phyloP scores from a whole-genome alignment of 345 rosid genomes.

The Populus euphratica region DNA sequence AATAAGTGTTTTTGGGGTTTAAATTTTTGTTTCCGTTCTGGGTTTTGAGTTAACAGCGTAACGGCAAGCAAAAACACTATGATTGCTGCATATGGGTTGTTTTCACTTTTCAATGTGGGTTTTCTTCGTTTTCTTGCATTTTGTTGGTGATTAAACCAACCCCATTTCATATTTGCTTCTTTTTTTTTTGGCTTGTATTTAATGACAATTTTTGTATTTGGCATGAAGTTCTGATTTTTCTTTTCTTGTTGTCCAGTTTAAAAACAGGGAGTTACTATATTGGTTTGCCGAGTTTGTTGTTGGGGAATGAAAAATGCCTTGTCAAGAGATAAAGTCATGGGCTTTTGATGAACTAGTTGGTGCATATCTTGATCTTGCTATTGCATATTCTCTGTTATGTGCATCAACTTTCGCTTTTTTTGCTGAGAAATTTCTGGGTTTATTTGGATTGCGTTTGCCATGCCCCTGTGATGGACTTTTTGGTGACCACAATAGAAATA shows the following conservation, averaged over 20 bases:
- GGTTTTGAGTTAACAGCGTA: neutral
- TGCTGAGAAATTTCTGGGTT: constrained; percentile 43
- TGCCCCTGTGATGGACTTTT: constrained; percentile 59
- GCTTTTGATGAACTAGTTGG: constrained; percentile 47
- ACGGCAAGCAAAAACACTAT: too few relatives aligned
- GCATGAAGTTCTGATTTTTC: neutral
- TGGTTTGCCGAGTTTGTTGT: neutral
- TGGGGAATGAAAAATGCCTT: constrained; percentile 32
- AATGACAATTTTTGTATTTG: neutral
- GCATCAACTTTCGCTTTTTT: constrained; percentile 45
- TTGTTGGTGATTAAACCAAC: too few relatives aligned
- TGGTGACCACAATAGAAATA: constrained; percentile 34
- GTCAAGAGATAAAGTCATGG: constrained; percentile 42
- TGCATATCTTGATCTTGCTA: constrained; percentile 58
- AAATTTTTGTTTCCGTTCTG: neutral
- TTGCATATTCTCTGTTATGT: constrained; percentile 63
- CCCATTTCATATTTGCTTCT: too few relatives aligned
- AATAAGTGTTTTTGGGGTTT: neutral
- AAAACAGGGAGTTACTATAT: neutral
- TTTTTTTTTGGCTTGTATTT: neutral
- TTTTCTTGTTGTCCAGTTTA: neutral
- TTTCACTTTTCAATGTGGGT: too few relatives aligned
- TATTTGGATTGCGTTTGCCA: constrained; percentile 52
- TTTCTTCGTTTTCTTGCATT: too few relatives aligned
- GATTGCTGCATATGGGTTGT: neutral